Percentiles rank a stretch among this genome's conserved stretches.
Conservation (phyloP, 805 yeast genomes). For the Wickerhamiella allomyrinae region DNA sequence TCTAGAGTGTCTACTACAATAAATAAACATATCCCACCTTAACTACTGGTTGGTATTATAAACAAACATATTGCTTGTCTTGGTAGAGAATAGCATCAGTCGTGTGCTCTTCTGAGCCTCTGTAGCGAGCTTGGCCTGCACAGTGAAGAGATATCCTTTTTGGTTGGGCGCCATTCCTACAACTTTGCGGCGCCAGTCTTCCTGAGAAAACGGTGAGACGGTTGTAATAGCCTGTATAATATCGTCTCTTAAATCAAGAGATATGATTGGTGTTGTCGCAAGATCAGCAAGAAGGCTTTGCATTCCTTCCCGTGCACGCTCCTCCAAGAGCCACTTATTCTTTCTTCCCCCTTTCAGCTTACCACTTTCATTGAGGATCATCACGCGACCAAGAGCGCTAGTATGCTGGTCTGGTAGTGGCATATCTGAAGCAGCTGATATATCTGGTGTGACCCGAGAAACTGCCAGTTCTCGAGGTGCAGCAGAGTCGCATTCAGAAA, state of each 20-base stretch:
- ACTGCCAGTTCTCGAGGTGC: not conserved
- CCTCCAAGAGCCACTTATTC: conserved; percentile 70
- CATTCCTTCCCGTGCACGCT: conserved; percentile 51
- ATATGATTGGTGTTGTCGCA: conserved; percentile 54
- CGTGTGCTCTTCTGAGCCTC: conserved; percentile 59
- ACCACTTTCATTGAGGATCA: conserved; percentile 69
- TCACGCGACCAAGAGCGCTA: conserved; percentile 7
- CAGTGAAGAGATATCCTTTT: conserved; percentile 60
- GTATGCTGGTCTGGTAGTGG: too few species aligned
- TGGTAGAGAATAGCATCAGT: conserved; percentile 62
- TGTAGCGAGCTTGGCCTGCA: conserved; percentile 53
- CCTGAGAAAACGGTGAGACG: conserved; percentile 20
- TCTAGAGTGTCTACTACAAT: too few species aligned
- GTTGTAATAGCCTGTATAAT: conserved; percentile 58
- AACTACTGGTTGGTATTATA: conserved; percentile 33
- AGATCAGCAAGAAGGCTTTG: conserved; percentile 39
- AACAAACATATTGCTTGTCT: conserved; percentile 54
- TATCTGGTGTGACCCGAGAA: too few species aligned
- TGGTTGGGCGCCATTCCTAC: conserved; percentile 76
- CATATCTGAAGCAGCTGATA: too few species aligned
- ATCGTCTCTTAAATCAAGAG: conserved; percentile 70
- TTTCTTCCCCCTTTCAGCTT: conserved; percentile 55
- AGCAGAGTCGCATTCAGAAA: conserved; percentile 16
- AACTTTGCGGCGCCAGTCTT: conserved; percentile 59
- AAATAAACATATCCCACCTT: not conserved